Evolutionary conservation across 352 stramenopile genomes (phyloP), one percentile per base, ranked within the genome.

Genomic region (Pythium rishiriense): DNA sequence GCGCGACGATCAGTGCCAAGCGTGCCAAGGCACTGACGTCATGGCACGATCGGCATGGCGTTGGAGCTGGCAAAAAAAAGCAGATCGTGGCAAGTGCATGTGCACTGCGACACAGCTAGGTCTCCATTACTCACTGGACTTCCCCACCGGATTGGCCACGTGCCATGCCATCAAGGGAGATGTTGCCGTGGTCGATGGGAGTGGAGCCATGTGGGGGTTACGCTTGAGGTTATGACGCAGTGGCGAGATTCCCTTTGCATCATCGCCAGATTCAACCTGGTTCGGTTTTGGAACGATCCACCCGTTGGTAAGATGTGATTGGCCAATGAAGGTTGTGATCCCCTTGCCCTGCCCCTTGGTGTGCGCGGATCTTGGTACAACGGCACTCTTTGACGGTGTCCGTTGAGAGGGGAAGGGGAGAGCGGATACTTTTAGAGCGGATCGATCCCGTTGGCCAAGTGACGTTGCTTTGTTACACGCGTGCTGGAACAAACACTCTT

Each of bases 201-300:
- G 33, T 54, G 55, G 35, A 45, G 55, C 55, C 55, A 54, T 54
- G 29, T 46, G 19, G 41, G 26, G 41, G 61, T 55, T 49, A 53
- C 28, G 24, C 57, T 49, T 43, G 21, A 52, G 53, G n/a, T 43
- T 45, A 64, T 70, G 63, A 70, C 63, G 48, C 47, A 60, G 47
- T 50, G 35, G 1, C 9, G 41, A 70, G 63, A 70, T 70, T 70
- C 63, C 17, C 49, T 47, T 62, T 33, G 63, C 63, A 70, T 70
- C 63, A 70, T 66, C 26, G 39, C 25, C 15, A 72, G 64, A 72
- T 72, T 72, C 64, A 72, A 67, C 31, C 37, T 70, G 64, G n/a
- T n/a, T n/a, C n/a, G n/a, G n/a, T n/a, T n/a, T n/a, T n/a, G n/a
- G 56, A 57, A 66, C 43, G 26, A 58, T 65, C 56, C 31, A 24